Percentiles rank a stretch among this genome's conserved stretches.
These are phyloP conservation scores for Ceratocystis colombiana DNA, from an alignment of 2,329 filamentous ascomycete genomes.

Conservation along the genomic window DNA sequence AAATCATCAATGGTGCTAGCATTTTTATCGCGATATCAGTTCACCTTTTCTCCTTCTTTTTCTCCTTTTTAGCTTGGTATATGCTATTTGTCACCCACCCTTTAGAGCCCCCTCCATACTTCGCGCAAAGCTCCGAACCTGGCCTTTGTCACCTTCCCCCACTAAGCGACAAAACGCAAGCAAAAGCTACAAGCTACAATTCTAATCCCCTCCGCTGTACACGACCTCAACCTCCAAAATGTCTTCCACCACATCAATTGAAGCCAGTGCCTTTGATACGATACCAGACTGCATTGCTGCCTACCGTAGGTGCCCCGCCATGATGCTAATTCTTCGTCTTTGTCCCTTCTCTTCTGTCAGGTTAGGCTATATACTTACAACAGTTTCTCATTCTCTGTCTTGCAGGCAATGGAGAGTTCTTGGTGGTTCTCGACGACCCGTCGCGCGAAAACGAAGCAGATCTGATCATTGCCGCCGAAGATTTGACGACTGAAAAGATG, in stretches of 20 bases:
- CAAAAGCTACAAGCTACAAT: background rate
- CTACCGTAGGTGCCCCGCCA: slow-evolving; percentile 44
- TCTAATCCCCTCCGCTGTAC: background rate
- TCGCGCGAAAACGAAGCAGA: slow-evolving; percentile 96
- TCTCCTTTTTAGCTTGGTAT: background rate
- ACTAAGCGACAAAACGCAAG: slow-evolving; percentile 11
- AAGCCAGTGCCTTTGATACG: slow-evolving; percentile 48
- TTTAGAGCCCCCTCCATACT: background rate
- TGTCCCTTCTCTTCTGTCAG: slow-evolving; percentile 6
- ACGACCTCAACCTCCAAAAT: slow-evolving; percentile 32
- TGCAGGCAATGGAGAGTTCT: slow-evolving; percentile 72
- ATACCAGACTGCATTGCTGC: slow-evolving; percentile 55
- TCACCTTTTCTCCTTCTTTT: background rate
- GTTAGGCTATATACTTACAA: background rate
- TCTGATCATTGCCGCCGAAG: slow-evolving; percentile 82
- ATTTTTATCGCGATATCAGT: background rate
- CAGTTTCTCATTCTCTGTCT: slow-evolving; percentile 23
- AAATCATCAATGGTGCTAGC: background rate
- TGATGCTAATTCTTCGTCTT: background rate
- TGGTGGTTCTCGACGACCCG: slow-evolving; percentile 87
- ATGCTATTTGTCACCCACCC: background rate
- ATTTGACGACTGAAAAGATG: slow-evolving; percentile 80
- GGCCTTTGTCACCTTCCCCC: background rate
- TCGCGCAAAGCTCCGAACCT: background rate
- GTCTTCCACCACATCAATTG: slow-evolving; percentile 42